phyloP scores from a whole-genome alignment of 1,284 basidiomycete species.

The Pseudozyma pruni region DNA sequence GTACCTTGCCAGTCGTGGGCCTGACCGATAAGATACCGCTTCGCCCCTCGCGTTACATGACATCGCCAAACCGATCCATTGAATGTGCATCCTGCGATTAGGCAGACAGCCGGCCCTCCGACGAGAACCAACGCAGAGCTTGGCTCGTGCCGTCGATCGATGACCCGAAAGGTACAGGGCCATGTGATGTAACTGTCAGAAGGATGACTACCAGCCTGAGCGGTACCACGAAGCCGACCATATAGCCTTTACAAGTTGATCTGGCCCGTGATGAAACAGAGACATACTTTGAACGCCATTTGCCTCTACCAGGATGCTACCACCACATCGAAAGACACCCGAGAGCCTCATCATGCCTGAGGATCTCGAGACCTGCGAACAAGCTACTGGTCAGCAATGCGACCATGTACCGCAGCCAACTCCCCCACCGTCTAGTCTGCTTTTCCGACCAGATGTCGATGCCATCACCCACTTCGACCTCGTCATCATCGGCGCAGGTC shows the following conservation, averaged over 20 bases:
- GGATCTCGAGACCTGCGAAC: background rate
- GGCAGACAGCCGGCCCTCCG: too few species aligned
- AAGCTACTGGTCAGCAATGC: background rate
- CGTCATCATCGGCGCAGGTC: conserved; percentile 62
- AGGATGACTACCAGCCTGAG: too few species aligned
- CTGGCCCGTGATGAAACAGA: too few species aligned
- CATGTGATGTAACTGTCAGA: background rate
- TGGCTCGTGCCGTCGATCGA: background rate
- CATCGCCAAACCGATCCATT: background rate
- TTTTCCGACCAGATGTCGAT: conserved; percentile 10
- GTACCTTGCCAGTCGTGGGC: conserved; percentile 23
- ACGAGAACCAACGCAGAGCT: too few species aligned
- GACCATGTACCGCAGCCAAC: too few species aligned
- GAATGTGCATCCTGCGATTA: background rate
- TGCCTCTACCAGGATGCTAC: conserved; percentile 12
- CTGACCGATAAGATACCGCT: conserved; percentile 31
- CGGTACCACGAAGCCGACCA: too few species aligned
- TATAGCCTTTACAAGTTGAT: too few species aligned
- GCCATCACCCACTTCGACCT: conserved; percentile 50
- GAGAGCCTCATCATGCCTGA: conserved; percentile 30
- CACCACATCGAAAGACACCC: conserved; percentile 31
- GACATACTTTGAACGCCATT: too few species aligned
- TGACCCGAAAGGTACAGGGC: conserved; percentile 24
- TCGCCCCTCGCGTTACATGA: conserved; percentile 16
- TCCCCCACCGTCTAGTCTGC: background rate